These are phyloP conservation scores for Bothriochloa decipiens DNA, from an alignment of 176 grass and related monocot genomes.

Conservation along the genomic window DNA sequence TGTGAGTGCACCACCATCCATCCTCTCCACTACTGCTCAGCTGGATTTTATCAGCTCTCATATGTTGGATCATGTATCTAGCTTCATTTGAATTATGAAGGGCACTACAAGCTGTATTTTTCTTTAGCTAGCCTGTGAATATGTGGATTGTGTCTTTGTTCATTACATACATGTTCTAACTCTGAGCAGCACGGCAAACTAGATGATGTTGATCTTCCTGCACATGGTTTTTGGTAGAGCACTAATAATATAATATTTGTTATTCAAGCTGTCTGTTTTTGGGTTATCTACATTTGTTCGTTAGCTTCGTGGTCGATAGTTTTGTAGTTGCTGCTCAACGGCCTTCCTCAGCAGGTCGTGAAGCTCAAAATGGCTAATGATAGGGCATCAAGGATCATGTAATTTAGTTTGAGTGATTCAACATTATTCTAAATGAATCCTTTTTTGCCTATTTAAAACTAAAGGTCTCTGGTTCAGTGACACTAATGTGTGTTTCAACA, in stretches of 20 bases:
- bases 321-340: neutral
- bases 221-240: neutral
- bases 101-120: too few relatives aligned
- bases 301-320: constrained; percentile 34
- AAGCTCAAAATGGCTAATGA: too few relatives aligned
- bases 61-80: neutral
- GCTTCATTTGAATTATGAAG: neutral
- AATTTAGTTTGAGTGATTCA: too few relatives aligned
- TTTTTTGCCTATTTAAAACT: neutral
- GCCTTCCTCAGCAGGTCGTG: too few relatives aligned
- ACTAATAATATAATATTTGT: neutral
- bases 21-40: neutral
- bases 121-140: constrained; percentile 2
- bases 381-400: too few relatives aligned
- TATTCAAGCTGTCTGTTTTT: constrained; percentile 4
- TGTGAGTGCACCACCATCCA: too few relatives aligned
- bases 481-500: constrained; percentile 35
- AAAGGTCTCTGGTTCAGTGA: neutral
- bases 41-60: neutral
- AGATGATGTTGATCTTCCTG: neutral
- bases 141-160: neutral
- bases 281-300: constrained; percentile 4
- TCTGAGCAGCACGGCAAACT: neutral
- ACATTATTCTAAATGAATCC: too few relatives aligned
- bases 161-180: neutral